Evolutionary conservation across 2,329 filamentous ascomycete species (phyloP).

Genomic region (Ophiocordyceps camponoti-leonardi): DNA sequence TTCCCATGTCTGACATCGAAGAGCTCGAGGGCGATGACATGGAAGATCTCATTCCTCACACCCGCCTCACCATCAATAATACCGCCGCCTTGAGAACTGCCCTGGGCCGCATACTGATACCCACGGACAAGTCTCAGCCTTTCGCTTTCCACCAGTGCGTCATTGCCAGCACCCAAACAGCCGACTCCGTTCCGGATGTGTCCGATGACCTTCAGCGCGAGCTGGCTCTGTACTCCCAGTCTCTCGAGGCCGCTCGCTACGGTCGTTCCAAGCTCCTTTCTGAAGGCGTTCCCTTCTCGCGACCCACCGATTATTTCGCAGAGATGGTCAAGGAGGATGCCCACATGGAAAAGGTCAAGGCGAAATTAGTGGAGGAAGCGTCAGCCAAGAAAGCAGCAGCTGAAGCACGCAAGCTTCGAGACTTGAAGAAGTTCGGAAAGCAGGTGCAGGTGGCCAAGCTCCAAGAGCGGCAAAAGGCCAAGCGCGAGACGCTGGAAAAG

Average conservation of each 20-base stretch:
- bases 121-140: conserved; percentile 46
- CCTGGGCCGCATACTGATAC: conserved; percentile 58
- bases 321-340: conserved; percentile 99
- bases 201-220: conserved; percentile 88
- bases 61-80: conserved; percentile 95
- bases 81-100: conserved; percentile 67
- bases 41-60: conserved; percentile 76
- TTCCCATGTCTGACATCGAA: conserved; percentile 75
- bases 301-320: conserved; percentile 90
- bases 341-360: conserved; percentile 94
- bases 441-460: conserved; percentile 92
- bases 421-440: conserved; percentile 98
- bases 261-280: conserved; percentile 61
- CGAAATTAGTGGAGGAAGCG: conserved; percentile 81
- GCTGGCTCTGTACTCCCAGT: conserved; percentile 83
- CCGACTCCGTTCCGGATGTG: conserved; percentile 55
- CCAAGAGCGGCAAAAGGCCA: conserved; percentile 84
- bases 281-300: conserved; percentile 71
- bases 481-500: conserved; percentile 87
- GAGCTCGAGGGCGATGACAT: conserved; percentile 63
- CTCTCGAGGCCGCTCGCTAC: conserved; percentile 57
- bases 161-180: conserved; percentile 46
- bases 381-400: conserved; percentile 81
- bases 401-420: conserved; percentile 80
- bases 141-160: conserved; percentile 77